Evolutionary conservation across 805 yeast species (phyloP), one percentile per base, ranked within the genome.

Genomic region (Zygosaccharomyces pseudorouxii): DNA sequence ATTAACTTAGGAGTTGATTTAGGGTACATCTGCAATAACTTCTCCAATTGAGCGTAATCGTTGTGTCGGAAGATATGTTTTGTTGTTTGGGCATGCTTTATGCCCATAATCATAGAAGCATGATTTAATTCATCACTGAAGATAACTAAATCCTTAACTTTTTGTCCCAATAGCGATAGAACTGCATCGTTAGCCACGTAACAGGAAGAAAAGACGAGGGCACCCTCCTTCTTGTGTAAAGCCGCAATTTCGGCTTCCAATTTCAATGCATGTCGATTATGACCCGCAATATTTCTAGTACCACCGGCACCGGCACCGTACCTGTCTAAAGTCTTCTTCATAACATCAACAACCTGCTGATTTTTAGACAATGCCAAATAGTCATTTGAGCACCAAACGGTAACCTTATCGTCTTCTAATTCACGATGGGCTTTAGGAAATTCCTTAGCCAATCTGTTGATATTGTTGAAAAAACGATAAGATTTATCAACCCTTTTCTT

Each of bases 291-390:
- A 72, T 93, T 93, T 64, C 99, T 80, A 42, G 99, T 93, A 58
- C 99, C 99, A 64, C 99, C 99, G 7, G 99, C 96, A 60, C 99
- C 99, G 4, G 96, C 86, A 60, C 99, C 99, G 67, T 93, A 93
- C 72, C 79, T 81, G 59, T 85, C 86, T 68, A 93, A 76, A 14
- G 95, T 82, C 42, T 74, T 66, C 58, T 84, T 84, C 92, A 92
- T 93, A 48, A 81, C 81, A 14, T 78, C 71, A 51, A 89, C 71
- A 38, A 92, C 92, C 54, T 76, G 72, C 53, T 77, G 77, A 66
- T 92, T 86, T 62, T 80, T 82, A 45, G 97, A 92, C 93, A 93
- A 87, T 10, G 98, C 97, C 52, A 93, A 76, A 68, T 93, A 93
- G 70, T 93, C 99, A 68, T 93, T 93, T 37, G 99, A 90, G 65